Percentiles rank a stretch among this genome's conserved stretches.
Conservation (phyloP, 495 filamentous ascomycete species). For the Glutinoglossum americanum region DNA sequence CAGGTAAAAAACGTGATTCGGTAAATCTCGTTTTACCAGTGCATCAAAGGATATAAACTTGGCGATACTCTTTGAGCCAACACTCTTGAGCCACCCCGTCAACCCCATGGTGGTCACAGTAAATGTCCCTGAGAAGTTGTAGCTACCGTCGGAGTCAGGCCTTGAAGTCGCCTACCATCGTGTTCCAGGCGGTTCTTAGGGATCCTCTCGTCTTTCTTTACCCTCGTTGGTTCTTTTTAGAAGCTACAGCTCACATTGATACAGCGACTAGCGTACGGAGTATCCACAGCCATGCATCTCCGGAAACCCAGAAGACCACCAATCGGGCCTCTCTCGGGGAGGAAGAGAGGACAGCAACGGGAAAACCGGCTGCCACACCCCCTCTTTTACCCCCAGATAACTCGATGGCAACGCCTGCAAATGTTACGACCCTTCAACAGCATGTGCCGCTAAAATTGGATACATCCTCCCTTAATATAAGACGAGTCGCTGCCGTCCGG, state of each 20-base stretch:
- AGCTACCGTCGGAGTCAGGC: not conserved
- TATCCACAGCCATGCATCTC: not conserved
- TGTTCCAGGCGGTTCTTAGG: not conserved
- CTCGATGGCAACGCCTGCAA: not conserved
- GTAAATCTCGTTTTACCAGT: too few species aligned
- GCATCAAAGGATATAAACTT: too few species aligned
- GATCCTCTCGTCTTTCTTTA: not conserved
- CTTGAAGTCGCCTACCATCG: not conserved
- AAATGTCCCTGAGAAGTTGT: slow-evolving; percentile 1
- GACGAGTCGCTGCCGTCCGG: not conserved
- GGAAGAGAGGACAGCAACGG: not conserved
- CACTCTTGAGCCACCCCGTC: not conserved
- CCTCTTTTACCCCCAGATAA: not conserved
- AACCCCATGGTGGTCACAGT: not conserved
- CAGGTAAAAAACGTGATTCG: too few species aligned
- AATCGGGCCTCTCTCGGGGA: not conserved
- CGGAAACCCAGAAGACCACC: not conserved
- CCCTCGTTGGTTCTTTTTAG: not conserved
- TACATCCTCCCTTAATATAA: not conserved
- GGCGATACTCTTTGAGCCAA: too few species aligned
- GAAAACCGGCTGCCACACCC: not conserved
- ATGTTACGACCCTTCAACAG: not conserved
- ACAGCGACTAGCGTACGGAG: not conserved
- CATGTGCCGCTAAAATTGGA: not conserved
- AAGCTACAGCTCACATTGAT: not conserved